Conservation (phyloP, 805 yeast species). For the Candida ulmi region DNA sequence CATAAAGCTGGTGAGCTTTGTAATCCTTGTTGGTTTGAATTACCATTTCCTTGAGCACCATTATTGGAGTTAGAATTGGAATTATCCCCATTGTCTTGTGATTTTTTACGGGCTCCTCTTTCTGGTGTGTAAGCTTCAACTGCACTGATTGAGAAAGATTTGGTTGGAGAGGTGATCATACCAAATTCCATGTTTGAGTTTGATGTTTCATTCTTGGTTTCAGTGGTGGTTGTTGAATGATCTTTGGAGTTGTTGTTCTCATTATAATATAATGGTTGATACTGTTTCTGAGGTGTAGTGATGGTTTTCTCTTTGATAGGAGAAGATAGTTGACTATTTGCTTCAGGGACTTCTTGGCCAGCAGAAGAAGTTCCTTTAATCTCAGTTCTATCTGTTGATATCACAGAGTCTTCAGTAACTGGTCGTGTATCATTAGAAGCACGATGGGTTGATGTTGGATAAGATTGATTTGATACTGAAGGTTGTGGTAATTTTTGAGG, state of each 20-base stretch:
- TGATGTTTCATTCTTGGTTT: slow-evolving; percentile 7
- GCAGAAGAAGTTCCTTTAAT: slow-evolving; percentile 10
- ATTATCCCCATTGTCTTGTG: slow-evolving; percentile 1
- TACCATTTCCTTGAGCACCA: slow-evolving; percentile 1
- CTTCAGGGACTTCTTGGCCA: slow-evolving; percentile 1
- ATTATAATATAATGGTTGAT: slow-evolving; percentile 4
- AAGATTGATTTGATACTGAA: too few relatives aligned
- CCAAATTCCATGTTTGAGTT: slow-evolving; percentile 18
- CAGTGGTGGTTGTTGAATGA: slow-evolving; percentile 8
- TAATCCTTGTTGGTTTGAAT: slow-evolving; percentile 12
- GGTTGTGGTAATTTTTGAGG: slow-evolving; percentile 5
- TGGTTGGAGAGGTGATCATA: slow-evolving; percentile 29
- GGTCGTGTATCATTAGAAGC: slow-evolving; percentile 10
- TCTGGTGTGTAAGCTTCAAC: slow-evolving; percentile 64
- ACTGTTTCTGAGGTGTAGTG: slow-evolving; percentile 10
- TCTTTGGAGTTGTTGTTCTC: slow-evolving; percentile 10
- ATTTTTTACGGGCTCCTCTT: slow-evolving; percentile 33
- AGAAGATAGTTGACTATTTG: slow-evolving; percentile 12
- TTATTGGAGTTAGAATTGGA: background rate
- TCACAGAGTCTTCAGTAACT: slow-evolving; percentile 10
- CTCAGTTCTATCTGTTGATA: slow-evolving; percentile 17
- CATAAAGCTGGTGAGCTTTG: slow-evolving; percentile 81
- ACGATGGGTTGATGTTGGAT: background rate
- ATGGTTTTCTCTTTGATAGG: slow-evolving; percentile 11
- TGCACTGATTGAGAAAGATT: slow-evolving; percentile 42